Conservation (phyloP, 441 rosid genomes). For the Croton laevigatus region DNA sequence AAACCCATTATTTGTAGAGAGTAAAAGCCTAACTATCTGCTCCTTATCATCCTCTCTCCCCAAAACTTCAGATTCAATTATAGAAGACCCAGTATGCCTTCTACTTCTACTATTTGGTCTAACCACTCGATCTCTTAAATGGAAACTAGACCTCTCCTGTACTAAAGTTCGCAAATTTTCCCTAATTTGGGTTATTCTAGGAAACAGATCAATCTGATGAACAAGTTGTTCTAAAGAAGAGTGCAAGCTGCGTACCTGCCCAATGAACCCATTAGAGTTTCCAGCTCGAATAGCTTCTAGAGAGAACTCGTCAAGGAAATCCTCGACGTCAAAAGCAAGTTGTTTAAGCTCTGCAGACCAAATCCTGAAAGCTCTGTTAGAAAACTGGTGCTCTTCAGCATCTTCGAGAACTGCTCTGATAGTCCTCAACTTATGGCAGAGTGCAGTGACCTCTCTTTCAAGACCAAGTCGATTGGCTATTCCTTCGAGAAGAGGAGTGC, state of each 20-base stretch:
- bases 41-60: conserved; percentile 11
- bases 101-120: not conserved
- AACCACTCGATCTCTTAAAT: conserved; percentile 4
- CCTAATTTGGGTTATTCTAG: not conserved
- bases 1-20: not conserved
- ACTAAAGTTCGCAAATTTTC: not conserved
- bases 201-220: not conserved
- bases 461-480: conserved; percentile 17
- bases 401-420: conserved; percentile 28
- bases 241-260: not conserved
- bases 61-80: conserved; percentile 1
- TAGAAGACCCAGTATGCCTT: not conserved
- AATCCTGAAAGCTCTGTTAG: conserved; percentile 12
- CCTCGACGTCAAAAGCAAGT: conserved; percentile 21
- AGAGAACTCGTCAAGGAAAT: conserved; percentile 23
- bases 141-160: conserved; percentile 1
- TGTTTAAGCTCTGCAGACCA: conserved; percentile 30
- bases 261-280: not conserved
- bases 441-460: conserved; percentile 13
- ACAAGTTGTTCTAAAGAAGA: not conserved
- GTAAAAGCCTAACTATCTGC: not conserved
- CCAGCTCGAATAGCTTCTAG: conserved; percentile 4
- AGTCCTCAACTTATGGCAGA: conserved; percentile 6
- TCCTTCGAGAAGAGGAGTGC: conserved; percentile 17
- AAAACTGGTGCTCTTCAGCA: conserved; percentile 29